phyloP scores from a whole-genome alignment of 257 asterid species.

The Coffea canephora region DNA sequence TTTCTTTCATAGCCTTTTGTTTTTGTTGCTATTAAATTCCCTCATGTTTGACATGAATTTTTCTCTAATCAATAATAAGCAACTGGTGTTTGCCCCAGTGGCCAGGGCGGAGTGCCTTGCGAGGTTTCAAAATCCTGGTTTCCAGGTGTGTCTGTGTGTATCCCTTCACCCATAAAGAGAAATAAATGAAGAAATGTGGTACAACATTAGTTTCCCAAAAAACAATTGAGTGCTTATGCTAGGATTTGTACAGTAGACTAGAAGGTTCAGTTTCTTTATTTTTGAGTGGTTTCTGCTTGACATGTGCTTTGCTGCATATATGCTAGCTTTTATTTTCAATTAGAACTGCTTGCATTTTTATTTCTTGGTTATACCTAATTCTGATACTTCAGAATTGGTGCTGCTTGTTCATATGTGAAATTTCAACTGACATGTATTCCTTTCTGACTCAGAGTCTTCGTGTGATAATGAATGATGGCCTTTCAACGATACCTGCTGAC shows the following conservation, averaged over 20 bases:
- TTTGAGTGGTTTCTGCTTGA: background rate
- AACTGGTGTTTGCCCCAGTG: too few species aligned
- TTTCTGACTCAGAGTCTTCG: conserved; percentile 71
- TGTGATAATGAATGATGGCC: conserved; percentile 96
- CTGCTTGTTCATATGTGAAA: background rate
- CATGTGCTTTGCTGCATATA: background rate
- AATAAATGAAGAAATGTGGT: background rate
- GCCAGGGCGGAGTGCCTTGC: too few species aligned
- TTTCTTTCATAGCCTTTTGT: background rate
- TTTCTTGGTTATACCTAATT: background rate
- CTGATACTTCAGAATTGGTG: background rate
- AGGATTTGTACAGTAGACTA: background rate
- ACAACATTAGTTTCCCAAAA: background rate
- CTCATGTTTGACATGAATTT: background rate
- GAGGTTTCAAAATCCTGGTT: too few species aligned
- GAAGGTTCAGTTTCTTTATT: background rate
- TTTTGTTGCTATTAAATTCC: background rate
- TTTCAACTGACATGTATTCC: conserved; percentile 31
- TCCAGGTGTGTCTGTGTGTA: too few species aligned
- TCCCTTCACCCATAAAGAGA: too few species aligned
- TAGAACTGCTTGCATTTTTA: background rate
- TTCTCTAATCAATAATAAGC: too few species aligned
- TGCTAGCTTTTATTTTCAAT: background rate
- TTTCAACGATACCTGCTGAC: conserved; percentile 81
- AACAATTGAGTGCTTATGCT: background rate